Evolutionary conservation across 2,329 filamentous ascomycete species (phyloP), one percentile per base, ranked within the genome.

Genomic region (Paraphoma chrysanthemicola): DNA sequence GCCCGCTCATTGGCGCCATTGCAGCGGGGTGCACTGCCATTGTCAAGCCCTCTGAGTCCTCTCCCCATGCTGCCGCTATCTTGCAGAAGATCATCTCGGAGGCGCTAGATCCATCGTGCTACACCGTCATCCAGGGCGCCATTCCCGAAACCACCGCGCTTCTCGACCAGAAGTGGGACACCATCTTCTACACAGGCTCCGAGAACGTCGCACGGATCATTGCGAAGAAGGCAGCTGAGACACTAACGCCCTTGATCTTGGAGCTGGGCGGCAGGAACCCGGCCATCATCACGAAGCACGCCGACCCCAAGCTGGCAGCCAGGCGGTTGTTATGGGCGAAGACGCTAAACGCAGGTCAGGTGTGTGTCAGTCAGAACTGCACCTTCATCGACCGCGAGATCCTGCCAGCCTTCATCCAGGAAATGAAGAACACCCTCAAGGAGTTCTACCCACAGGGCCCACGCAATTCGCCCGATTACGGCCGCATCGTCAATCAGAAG

Each of bases 151-250:
- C 90, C 4, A 92, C 90, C 44, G 88, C 88, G 11, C 80, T 98
- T 44, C 85, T 99, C 33, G 87, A 94, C 55, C 87, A 93, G 80
- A 94, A 94, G 77, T 99, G 93, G 90, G 93, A 96, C 80, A 98
- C 97, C 85, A 96, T 99, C 71, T 93, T 95, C 82, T 99, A 97
- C 81, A 99, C 95, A 1, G 95, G 95, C 52, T 89, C 88, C 69
- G 84, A 85, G 50, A 80, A 75, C 29, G 92, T 97, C 16, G 95
- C 91, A 46, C 82, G 71, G 18, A 83, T 83, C 65, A 81, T 83
- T 55, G 79, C 81, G 12, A 82, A 82, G 76, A 83, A 82, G 70
- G 81, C 81, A 1, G 81, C 81, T 1, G 81, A 83, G 70, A 83
- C 81, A 0, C 74, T 83, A 59, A 98, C 95, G 0, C 95, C 95